A percentile compares a stretch with the other conserved stretches of the same genome.
These are phyloP conservation scores for Heteromeles arbutifolia DNA, from an alignment of 306 rosid species.

Conservation along the genomic window DNA sequence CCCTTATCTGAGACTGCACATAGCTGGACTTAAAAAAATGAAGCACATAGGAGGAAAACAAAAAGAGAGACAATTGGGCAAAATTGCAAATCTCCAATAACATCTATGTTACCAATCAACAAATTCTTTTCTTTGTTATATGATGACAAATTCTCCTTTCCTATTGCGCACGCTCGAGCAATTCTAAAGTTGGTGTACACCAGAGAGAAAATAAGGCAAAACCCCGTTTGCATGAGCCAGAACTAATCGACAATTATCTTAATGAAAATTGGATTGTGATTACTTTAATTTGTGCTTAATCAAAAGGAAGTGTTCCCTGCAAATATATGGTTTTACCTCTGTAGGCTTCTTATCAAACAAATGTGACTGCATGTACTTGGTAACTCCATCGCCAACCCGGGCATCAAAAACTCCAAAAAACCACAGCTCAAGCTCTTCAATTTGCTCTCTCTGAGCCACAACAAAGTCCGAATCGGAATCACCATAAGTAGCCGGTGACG, in stretches of 20 bases:
- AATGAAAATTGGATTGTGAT: not conserved
- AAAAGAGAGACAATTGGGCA: not conserved
- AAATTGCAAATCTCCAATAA: too few species aligned
- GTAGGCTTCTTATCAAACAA: constrained; percentile 55
- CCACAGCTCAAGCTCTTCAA: constrained; percentile 58
- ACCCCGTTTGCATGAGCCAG: not conserved
- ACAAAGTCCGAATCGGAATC: constrained; percentile 45
- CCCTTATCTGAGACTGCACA: constrained; percentile 39
- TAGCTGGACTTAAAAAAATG: not conserved
- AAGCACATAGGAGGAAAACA: too few species aligned
- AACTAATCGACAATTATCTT: not conserved
- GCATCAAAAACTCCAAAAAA: constrained; percentile 68
- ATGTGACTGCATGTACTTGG: constrained; percentile 63
- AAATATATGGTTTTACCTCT: constrained; percentile 33
- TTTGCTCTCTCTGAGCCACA: constrained; percentile 70
- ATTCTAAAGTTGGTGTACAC: not conserved
- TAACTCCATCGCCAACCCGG: constrained; percentile 49
- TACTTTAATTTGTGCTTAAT: not conserved
- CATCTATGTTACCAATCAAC: not conserved
- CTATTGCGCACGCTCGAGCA: not conserved
- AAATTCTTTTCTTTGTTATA: not conserved
- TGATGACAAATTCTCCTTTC: not conserved
- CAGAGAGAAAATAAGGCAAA: not conserved
- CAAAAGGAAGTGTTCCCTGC: not conserved
- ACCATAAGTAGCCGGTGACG: constrained; percentile 19